These are phyloP conservation scores for Theileria equi DNA, from an alignment of 169 alveolate species.

Conservation along the genomic window DNA sequence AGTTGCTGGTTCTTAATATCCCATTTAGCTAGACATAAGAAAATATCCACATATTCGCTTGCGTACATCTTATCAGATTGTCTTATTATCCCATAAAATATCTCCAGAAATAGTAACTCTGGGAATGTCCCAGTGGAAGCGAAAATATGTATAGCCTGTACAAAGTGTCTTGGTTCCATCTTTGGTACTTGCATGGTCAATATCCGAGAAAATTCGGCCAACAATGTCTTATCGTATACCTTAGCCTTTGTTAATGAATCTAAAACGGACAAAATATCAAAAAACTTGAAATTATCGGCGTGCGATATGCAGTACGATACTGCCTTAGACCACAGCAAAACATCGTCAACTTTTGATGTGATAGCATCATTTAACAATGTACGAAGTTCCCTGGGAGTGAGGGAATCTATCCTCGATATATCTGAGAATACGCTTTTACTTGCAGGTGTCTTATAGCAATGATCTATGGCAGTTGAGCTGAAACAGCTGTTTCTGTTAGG, in stretches of 20 bases:
- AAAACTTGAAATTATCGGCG: conserved; percentile 68
- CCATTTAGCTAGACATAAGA: conserved; percentile 60
- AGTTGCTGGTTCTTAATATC: conserved; percentile 64
- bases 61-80: conserved; percentile 62
- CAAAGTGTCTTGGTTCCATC: conserved; percentile 70
- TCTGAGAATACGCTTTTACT: conserved; percentile 57
- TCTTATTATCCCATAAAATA: conserved; percentile 65
- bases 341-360: conserved; percentile 55
- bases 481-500: not conserved
- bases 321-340: conserved; percentile 71
- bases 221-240: conserved; percentile 57
- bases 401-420: conserved; percentile 49
- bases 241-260: conserved; percentile 65
- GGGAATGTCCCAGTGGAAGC: conserved; percentile 65
- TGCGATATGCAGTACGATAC: conserved; percentile 55
- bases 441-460: conserved; percentile 34
- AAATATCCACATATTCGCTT: conserved; percentile 64
- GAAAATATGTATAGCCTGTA: conserved; percentile 62
- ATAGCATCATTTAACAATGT: conserved; percentile 62
- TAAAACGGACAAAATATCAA: conserved; percentile 65
- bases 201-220: conserved; percentile 59
- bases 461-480: not conserved
- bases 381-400: conserved; percentile 67
- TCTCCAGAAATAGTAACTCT: conserved; percentile 65
- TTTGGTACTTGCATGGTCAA: conserved; percentile 60